A percentile compares a stretch with the other conserved stretches of the same genome.
phyloP scores from a whole-genome alignment of 1,284 basidiomycete species.

The Apiotrichum montevideense region DNA sequence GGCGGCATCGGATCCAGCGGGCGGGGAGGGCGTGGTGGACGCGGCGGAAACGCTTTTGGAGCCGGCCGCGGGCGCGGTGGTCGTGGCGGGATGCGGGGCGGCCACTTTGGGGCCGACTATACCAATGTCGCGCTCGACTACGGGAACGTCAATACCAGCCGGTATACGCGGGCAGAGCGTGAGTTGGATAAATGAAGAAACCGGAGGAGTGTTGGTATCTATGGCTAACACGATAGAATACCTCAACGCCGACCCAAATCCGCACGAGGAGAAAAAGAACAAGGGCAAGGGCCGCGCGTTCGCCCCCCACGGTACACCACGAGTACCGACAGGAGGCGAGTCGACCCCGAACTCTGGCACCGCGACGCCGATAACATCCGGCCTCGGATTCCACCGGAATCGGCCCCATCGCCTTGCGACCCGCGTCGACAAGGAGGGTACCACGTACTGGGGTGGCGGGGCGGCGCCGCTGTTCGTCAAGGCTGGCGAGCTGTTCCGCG shows the following conservation, averaged over 20 bases:
- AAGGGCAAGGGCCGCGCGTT: not conserved
- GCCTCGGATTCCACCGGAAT: conserved; percentile 27
- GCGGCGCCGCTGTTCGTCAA: conserved; percentile 45
- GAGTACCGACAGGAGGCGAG: not conserved
- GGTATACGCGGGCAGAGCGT: conserved; percentile 22
- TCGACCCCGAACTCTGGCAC: conserved; percentile 19
- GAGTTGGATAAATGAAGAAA: not conserved
- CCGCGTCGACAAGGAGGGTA: conserved; percentile 9
- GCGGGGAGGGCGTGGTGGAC: not conserved
- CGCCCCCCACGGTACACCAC: conserved; percentile 2
- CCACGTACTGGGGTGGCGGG: conserved; percentile 34
- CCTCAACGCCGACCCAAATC: not conserved
- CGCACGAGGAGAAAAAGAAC: not conserved
- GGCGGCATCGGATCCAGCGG: not conserved
- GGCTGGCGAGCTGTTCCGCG: conserved; percentile 45
- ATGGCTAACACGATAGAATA: not conserved
- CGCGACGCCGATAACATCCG: conserved; percentile 28
- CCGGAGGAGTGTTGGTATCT: too few relatives aligned
- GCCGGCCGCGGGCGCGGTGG: conserved; percentile 2
- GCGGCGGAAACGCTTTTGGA: not conserved
- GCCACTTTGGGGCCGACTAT: conserved; percentile 36
- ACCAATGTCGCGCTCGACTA: conserved; percentile 41
- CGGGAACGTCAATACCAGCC: conserved; percentile 28
- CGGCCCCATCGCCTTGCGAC: conserved; percentile 5
- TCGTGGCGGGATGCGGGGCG: conserved; percentile 7